phyloP scores from a whole-genome alignment of 1,139 yeast genomes.

The Candida dubliniensis region DNA sequence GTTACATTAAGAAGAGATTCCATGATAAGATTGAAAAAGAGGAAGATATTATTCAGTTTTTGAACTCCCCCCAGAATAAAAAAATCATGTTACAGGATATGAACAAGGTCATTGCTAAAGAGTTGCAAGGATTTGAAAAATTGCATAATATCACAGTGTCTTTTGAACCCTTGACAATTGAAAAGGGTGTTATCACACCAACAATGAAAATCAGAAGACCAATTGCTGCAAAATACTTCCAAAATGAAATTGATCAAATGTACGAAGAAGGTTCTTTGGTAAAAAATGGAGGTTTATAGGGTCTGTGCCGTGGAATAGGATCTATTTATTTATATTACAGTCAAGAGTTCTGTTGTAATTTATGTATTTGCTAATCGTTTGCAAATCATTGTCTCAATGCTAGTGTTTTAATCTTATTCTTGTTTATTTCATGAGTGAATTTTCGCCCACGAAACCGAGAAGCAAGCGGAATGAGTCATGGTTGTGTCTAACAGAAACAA shows the following conservation, averaged over 20 bases:
- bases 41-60: conserved; percentile 26
- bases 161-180: conserved; percentile 66
- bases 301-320: neutral
- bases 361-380: neutral
- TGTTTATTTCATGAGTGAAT: no score
- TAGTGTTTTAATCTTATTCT: no score
- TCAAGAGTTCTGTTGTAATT: neutral
- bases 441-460: no score
- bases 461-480: no score
- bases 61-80: conserved; percentile 28
- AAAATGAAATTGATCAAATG: neutral
- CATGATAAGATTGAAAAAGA: conserved; percentile 16
- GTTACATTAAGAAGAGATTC: conserved; percentile 19
- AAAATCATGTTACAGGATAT: conserved; percentile 26
- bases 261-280: conserved; percentile 57
- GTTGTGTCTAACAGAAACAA: no score
- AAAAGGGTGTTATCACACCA: conserved; percentile 68
- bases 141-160: conserved; percentile 59
- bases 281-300: conserved; percentile 16
- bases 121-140: conserved; percentile 56
- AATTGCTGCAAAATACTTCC: conserved; percentile 33
- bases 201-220: conserved; percentile 72
- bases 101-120: conserved; percentile 27
- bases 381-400: neutral
- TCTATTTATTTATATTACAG: neutral